Conservation (phyloP, 768 basidiomycete genomes). For the Glaciozyma antarctica region DNA sequence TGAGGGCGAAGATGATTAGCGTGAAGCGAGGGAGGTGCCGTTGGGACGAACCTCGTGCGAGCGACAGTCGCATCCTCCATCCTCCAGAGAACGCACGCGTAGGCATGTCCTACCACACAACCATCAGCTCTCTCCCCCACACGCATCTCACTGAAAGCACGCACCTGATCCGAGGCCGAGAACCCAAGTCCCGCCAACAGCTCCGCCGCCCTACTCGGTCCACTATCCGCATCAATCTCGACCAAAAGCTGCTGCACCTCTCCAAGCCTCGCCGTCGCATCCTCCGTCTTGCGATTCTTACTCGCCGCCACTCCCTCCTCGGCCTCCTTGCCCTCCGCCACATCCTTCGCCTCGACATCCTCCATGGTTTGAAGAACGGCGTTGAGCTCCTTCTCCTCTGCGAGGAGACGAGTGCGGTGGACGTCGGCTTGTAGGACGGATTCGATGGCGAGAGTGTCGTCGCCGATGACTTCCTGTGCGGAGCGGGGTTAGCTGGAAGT, state of each 20-base stretch:
- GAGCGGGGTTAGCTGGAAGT: too few species aligned
- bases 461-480: slow-evolving; percentile 70
- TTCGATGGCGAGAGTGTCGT: slow-evolving; percentile 82
- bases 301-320: slow-evolving; percentile 25
- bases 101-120: slow-evolving; percentile 10
- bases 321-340: slow-evolving; percentile 47
- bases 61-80: slow-evolving; percentile 96
- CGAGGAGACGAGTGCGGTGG: slow-evolving; percentile 85
- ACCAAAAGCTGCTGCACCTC: slow-evolving; percentile 82
- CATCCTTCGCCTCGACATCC: slow-evolving; percentile 13
- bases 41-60: slow-evolving; percentile 47
- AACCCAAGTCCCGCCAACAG: slow-evolving; percentile 90
- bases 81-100: slow-evolving; percentile 46
- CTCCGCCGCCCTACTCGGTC: slow-evolving; percentile 83
- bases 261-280: slow-evolving; percentile 51
- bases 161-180: slow-evolving; percentile 71
- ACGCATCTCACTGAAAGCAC: slow-evolving; percentile 49
- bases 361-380: slow-evolving; percentile 47
- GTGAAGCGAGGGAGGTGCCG: too few species aligned
- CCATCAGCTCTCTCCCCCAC: slow-evolving; percentile 40
- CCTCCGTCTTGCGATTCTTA: slow-evolving; percentile 39
- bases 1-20: slow-evolving; percentile 38
- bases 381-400: slow-evolving; percentile 71
- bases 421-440: slow-evolving; percentile 99
- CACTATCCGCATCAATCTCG: slow-evolving; percentile 98